These are phyloP conservation scores for Ormosia emarginata DNA, from an alignment of 306 rosid genomes.

Conservation along the genomic window DNA sequence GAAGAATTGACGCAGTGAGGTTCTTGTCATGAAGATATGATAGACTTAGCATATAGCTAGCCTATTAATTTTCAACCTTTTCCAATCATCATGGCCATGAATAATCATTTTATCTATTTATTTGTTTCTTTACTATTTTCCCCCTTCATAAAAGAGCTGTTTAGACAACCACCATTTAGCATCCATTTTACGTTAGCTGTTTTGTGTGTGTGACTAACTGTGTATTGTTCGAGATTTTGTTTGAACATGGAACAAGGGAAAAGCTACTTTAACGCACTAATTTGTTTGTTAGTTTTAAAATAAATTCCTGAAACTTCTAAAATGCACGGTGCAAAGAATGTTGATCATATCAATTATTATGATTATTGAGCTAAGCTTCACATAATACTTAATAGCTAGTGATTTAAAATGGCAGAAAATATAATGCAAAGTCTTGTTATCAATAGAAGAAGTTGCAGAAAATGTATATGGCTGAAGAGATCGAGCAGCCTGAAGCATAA, in stretches of 20 bases:
- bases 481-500: no score
- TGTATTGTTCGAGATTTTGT: not conserved
- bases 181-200: not conserved
- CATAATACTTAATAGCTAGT: no score
- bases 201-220: not conserved
- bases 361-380: no score
- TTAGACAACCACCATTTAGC: not conserved
- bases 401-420: no score
- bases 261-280: not conserved
- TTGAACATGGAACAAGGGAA: not conserved
- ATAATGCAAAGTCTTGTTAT: no score
- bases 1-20: conserved; percentile 73
- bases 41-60: not conserved
- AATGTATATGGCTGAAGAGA: not conserved
- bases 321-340: no score
- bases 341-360: no score
- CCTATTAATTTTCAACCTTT: not conserved
- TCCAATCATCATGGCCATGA: not conserved
- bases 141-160: no score
- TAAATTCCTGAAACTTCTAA: not conserved
- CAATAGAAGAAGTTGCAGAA: no score
- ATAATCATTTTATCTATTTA: not conserved
- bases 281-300: not conserved
- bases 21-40: conserved; percentile 39
- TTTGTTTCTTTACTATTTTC: not conserved